These are phyloP conservation scores for Phanerochaete sordida DNA, from an alignment of 768 basidiomycete species.

Conservation along the genomic window DNA sequence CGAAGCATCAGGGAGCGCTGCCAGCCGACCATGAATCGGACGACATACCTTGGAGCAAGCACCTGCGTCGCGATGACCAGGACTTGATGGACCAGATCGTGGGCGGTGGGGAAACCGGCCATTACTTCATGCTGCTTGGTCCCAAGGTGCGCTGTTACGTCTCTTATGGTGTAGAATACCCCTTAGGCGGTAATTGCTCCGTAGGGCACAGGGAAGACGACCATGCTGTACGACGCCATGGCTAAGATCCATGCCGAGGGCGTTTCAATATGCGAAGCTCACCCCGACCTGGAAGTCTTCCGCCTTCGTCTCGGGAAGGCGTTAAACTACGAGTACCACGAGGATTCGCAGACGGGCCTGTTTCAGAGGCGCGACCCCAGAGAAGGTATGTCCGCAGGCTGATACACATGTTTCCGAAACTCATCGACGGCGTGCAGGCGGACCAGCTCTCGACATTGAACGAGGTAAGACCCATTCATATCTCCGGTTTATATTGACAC, in stretches of 20 bases:
- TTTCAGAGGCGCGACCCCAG: constrained; percentile 82
- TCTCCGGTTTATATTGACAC: neutral
- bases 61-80: constrained; percentile 73
- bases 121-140: constrained; percentile 76
- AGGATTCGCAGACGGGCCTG: constrained; percentile 75
- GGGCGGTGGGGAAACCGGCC: constrained; percentile 63
- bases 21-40: constrained; percentile 25
- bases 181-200: constrained; percentile 6
- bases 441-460: constrained; percentile 78
- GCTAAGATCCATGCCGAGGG: constrained; percentile 65
- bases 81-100: constrained; percentile 75
- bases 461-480: constrained; percentile 45
- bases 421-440: constrained; percentile 37
- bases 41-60: constrained; percentile 48
- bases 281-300: constrained; percentile 86
- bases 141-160: constrained; percentile 51
- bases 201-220: constrained; percentile 79
- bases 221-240: constrained; percentile 85
- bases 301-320: constrained; percentile 81
- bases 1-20: constrained; percentile 16
- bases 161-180: constrained; percentile 7
- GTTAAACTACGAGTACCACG: constrained; percentile 82
- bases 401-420: constrained; percentile 3
- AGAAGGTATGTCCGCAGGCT: constrained; percentile 47
- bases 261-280: constrained; percentile 76